A percentile compares a stretch with the other conserved stretches of the same genome.
These are phyloP conservation scores for Blumeriella jaapii DNA, from an alignment of 2,329 filamentous ascomycete species.

Conservation along the genomic window DNA sequence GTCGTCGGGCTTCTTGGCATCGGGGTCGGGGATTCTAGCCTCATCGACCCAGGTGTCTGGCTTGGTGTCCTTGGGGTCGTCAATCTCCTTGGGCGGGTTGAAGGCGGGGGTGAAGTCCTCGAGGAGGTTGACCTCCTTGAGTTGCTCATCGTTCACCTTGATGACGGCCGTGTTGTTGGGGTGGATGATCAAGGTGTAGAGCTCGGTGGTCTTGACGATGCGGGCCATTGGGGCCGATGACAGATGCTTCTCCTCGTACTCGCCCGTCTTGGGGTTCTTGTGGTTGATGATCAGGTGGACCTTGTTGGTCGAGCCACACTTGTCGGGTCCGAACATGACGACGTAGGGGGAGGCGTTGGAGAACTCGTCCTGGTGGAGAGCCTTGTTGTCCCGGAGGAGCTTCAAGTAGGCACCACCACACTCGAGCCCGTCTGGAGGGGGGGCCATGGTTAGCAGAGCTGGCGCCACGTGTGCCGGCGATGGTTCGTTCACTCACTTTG, in stretches of 20 bases:
- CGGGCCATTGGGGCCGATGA: slow-evolving; percentile 70
- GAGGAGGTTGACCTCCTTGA: slow-evolving; percentile 81
- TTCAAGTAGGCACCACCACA: slow-evolving; percentile 99
- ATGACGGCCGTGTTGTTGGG: slow-evolving; percentile 94
- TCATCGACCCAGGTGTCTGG: slow-evolving; percentile 94
- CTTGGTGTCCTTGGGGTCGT: slow-evolving; percentile 88
- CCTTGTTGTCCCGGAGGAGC: slow-evolving; percentile 94
- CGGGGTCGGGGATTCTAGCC: slow-evolving; percentile 79
- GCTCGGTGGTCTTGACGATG: slow-evolving; percentile 82
- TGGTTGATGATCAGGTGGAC: slow-evolving; percentile 98
- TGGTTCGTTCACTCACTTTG: slow-evolving; percentile 62
- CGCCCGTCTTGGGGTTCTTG: slow-evolving; percentile 99
- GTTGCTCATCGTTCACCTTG: slow-evolving; percentile 77
- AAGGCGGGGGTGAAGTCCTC: slow-evolving; percentile 91
- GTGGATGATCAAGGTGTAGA: slow-evolving; percentile 94
- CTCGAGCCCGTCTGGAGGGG: slow-evolving; percentile 75
- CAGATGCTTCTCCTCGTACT: slow-evolving; percentile 99
- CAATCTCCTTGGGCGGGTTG: slow-evolving; percentile 91
- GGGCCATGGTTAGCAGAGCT: slow-evolving; percentile 28
- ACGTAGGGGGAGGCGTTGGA: slow-evolving; percentile 95
- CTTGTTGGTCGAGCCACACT: slow-evolving; percentile 99
- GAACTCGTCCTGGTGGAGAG: slow-evolving; percentile 95
- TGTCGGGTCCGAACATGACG: slow-evolving; percentile 99
- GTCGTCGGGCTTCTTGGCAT: slow-evolving; percentile 92
- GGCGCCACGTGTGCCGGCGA: not conserved